Evolutionary conservation across 106 monocot genomes (phyloP), one percentile per base, ranked within the genome.

Genomic region (Platanthera guangdongensis): DNA sequence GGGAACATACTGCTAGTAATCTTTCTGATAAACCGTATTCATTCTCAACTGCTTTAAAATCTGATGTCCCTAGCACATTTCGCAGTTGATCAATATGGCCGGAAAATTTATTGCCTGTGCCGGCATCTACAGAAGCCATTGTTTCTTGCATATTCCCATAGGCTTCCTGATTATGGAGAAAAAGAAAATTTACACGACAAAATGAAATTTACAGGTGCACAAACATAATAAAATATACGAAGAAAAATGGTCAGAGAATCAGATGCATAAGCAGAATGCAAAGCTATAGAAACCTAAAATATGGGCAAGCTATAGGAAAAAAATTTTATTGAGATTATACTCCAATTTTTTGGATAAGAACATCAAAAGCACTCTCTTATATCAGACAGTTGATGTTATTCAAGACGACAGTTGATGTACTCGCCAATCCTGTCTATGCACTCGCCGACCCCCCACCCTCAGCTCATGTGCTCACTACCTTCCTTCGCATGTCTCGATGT

Each of bases 1-100:
- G 8, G 70, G 47, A 12, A 70, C 70, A 48, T 70, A 70, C 70
- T 16, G 70, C 45, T 25, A 70, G 70, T 48, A 70, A 70, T 70
- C 70, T 70, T 70, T 70, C 16, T 48, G 70, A 70, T n/a, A 70
- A 9, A 15, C 47, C 7, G 16, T 12, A 70, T 70, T 70, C 70
- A 47, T 70, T 45, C n/a, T 70, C 70, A 70, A 48, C 14, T 47
- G 4, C 6, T 70, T 48, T 48, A 48, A 70, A 70, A 70, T 70
- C 16, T 70, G 70, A 70, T 70, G 47, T n/a, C 47, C 70, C 16
- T 3, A 10, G 48, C 45, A 48, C 45, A 48, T 70, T 70, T 12
- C 47, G 70, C 47, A 70, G 47, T 48, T 48, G 11, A 47, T 70
- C 47, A 48, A 46, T 16, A 39, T 12, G 7, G 70, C 47, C 9